Conservation (phyloP, 805 yeast genomes). For the Hanseniaspora occidentalis region DNA sequence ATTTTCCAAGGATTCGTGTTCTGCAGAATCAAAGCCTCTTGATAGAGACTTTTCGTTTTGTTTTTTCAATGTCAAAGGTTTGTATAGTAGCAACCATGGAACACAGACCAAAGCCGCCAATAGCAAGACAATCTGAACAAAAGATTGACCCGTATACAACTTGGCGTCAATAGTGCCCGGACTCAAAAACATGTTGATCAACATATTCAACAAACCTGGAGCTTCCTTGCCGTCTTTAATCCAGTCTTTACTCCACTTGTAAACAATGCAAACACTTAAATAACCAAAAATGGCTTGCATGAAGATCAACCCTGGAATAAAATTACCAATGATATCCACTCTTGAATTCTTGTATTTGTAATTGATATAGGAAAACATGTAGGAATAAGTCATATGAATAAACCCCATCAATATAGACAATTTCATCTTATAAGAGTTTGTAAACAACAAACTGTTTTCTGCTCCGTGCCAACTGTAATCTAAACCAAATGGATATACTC, state of each 20-base stretch:
- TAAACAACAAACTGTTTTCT: conserved; percentile 78
- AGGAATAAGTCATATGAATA: conserved; percentile 86
- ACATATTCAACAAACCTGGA: conserved; percentile 88
- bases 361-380: conserved; percentile 73
- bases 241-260: conserved; percentile 96
- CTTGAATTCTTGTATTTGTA: conserved; percentile 51
- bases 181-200: conserved; percentile 86
- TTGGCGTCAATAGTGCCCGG: conserved; percentile 83
- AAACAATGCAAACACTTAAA: conserved; percentile 69
- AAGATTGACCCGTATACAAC: conserved; percentile 67
- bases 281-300: conserved; percentile 97
- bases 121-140: conserved; percentile 60
- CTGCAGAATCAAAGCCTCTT: conserved; percentile 2
- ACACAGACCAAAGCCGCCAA: conserved; percentile 76
- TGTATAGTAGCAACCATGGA: conserved; percentile 78
- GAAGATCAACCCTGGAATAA: conserved; percentile 84
- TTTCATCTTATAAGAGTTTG: conserved; percentile 96
- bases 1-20: conserved; percentile 20
- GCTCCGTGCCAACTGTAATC: conserved; percentile 98
- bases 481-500: conserved; percentile 67
- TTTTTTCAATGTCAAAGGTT: conserved; percentile 63
- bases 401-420: conserved; percentile 90
- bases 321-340: conserved; percentile 84
- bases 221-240: conserved; percentile 60
- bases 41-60: conserved; percentile 2